Evolutionary conservation across 2,329 filamentous ascomycete genomes (phyloP).

Genomic region (Beauveria bassiana): DNA sequence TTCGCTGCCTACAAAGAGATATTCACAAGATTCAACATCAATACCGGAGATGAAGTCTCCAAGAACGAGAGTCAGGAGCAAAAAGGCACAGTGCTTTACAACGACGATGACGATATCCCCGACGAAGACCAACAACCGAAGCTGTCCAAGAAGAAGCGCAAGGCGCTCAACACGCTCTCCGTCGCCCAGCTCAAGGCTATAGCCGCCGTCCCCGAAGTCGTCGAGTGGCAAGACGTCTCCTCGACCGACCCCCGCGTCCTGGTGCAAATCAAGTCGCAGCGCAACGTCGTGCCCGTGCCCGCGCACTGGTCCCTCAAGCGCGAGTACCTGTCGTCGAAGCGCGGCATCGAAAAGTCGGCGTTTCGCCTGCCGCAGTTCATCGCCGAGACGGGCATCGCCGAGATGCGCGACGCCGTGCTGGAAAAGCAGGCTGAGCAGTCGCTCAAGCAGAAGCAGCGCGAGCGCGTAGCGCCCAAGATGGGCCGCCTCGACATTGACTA

Average conservation of each 20-base stretch:
- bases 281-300: slow-evolving; percentile 93
- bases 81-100: slow-evolving; percentile 58
- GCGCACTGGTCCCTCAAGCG: slow-evolving; percentile 92
- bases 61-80: slow-evolving; percentile 55
- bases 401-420: slow-evolving; percentile 94
- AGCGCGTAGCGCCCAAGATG: slow-evolving; percentile 91
- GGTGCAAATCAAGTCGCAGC: slow-evolving; percentile 88
- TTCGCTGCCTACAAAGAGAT: slow-evolving; percentile 79
- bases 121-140: slow-evolving; percentile 62
- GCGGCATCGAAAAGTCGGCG: slow-evolving; percentile 90
- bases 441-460: slow-evolving; percentile 91
- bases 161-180: slow-evolving; percentile 83
- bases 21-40: slow-evolving; percentile 68
- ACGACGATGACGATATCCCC: slow-evolving; percentile 77
- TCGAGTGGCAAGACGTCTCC: slow-evolving; percentile 95
- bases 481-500: slow-evolving; percentile 98
- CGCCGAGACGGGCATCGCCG: slow-evolving; percentile 90
- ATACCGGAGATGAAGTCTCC: slow-evolving; percentile 16
- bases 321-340: slow-evolving; percentile 93
- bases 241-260: slow-evolving; percentile 82
- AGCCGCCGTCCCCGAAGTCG: slow-evolving; percentile 83
- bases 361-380: slow-evolving; percentile 95
- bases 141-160: slow-evolving; percentile 90
- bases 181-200: slow-evolving; percentile 92
- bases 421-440: slow-evolving; percentile 92